These are phyloP conservation scores for Exidia glandulosa DNA, from an alignment of 768 basidiomycete species.

Conservation along the genomic window DNA sequence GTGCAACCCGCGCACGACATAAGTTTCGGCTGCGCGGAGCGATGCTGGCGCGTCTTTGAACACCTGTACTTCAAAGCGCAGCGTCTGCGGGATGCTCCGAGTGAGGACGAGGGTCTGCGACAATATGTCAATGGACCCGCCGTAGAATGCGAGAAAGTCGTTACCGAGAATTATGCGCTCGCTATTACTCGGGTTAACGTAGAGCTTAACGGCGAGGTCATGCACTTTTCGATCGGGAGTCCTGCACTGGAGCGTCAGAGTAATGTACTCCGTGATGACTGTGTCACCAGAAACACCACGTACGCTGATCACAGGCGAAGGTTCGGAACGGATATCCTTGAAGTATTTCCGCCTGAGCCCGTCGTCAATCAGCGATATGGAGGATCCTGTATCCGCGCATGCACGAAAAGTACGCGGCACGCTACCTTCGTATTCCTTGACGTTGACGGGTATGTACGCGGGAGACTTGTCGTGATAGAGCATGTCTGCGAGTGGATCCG, in stretches of 20 bases:
- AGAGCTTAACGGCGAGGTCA: neutral
- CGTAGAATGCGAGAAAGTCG: no score
- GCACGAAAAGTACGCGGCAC: neutral
- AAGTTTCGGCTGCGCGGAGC: no score
- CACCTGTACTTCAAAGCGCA: no score
- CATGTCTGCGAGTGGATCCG: neutral
- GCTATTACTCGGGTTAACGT: no score
- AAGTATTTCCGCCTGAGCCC: neutral
- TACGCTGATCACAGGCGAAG: neutral
- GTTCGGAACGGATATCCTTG: neutral
- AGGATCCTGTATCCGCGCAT: neutral
- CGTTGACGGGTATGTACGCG: neutral
- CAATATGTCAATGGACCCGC: no score
- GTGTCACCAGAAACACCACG: neutral
- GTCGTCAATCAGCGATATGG: neutral
- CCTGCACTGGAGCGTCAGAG: neutral
- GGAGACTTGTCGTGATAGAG: neutral
- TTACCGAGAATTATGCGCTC: no score
- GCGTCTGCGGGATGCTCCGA: no score
- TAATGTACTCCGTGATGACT: neutral
- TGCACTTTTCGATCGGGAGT: neutral
- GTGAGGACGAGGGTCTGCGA: no score
- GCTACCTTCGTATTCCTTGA: no score
- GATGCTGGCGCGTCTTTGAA: no score
- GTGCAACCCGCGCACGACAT: no score